Conservation (phyloP, 2,329 filamentous ascomycete genomes). For the Sporothrix pallida region DNA sequence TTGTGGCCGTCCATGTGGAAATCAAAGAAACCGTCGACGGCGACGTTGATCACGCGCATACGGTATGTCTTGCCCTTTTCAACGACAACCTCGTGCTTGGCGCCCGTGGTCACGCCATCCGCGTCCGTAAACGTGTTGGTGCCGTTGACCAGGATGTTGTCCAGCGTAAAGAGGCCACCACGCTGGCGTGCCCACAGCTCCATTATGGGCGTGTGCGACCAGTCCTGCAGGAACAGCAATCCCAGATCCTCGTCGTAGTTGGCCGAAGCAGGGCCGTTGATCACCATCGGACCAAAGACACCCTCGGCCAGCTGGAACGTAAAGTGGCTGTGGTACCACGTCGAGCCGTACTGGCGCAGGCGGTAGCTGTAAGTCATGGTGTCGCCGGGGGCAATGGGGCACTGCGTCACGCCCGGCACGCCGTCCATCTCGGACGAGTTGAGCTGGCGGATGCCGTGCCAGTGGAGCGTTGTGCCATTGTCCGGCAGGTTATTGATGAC, state of each 20-base stretch:
- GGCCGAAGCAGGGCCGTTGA: slow-evolving; percentile 61
- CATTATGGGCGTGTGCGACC: slow-evolving; percentile 60
- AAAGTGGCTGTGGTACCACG: slow-evolving; percentile 68
- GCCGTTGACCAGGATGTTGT: slow-evolving; percentile 61
- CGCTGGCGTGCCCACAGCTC: slow-evolving; percentile 46
- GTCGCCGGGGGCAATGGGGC: slow-evolving; percentile 67
- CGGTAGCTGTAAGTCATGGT: slow-evolving; percentile 60
- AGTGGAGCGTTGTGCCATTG: slow-evolving; percentile 60
- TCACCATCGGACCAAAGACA: slow-evolving; percentile 64
- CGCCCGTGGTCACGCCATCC: slow-evolving; percentile 51
- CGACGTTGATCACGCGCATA: slow-evolving; percentile 58
- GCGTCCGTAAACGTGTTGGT: slow-evolving; percentile 64
- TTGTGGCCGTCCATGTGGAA: slow-evolving; percentile 60
- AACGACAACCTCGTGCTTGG: slow-evolving; percentile 53
- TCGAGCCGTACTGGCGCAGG: slow-evolving; percentile 60
- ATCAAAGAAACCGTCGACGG: slow-evolving; percentile 55
- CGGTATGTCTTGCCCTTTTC: slow-evolving; percentile 53
- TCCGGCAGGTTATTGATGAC: slow-evolving; percentile 65
- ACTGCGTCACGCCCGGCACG: slow-evolving; percentile 62
- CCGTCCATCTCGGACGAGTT: slow-evolving; percentile 60
- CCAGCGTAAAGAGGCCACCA: slow-evolving; percentile 26
- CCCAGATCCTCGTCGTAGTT: slow-evolving; percentile 69
- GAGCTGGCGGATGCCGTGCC: slow-evolving; percentile 60
- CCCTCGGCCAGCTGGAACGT: slow-evolving; percentile 63
- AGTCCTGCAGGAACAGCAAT: slow-evolving; percentile 60